Percentiles rank a stretch among this genome's conserved stretches.
These are phyloP conservation scores for Talaromyces sp. DNA, from an alignment of 2,329 filamentous ascomycete genomes.

Conservation along the genomic window DNA sequence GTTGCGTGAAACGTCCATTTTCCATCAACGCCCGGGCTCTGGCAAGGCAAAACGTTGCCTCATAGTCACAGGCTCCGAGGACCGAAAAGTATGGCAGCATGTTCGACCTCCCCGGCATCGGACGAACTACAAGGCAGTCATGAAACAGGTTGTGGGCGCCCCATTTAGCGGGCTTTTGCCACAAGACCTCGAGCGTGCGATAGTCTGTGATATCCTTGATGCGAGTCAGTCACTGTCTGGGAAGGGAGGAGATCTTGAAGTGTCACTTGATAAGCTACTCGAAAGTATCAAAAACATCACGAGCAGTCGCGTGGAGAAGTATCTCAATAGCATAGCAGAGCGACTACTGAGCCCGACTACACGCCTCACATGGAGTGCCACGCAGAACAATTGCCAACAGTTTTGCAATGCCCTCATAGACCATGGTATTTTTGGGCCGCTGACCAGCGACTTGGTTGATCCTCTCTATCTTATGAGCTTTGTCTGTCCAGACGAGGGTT, in stretches of 20 bases:
- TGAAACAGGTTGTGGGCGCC: slow-evolving; percentile 42
- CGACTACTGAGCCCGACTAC: slow-evolving; percentile 28
- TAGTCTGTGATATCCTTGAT: slow-evolving; percentile 25
- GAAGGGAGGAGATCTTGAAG: background rate
- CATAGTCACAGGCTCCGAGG: background rate
- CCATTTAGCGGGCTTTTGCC: slow-evolving; percentile 33
- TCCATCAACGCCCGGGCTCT: slow-evolving; percentile 7
- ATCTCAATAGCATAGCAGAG: slow-evolving; percentile 31
- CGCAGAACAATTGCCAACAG: slow-evolving; percentile 38
- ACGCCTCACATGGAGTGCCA: slow-evolving; percentile 31
- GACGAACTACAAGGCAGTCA: slow-evolving; percentile 34
- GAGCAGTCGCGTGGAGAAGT: slow-evolving; percentile 25
- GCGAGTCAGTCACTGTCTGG: slow-evolving; percentile 9
- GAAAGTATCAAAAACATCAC: slow-evolving; percentile 23
- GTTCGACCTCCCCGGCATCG: background rate
- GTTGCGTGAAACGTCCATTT: slow-evolving; percentile 17
- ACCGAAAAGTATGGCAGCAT: slow-evolving; percentile 19
- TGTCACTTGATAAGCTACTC: background rate
- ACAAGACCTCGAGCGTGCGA: slow-evolving; percentile 23
- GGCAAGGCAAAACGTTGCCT: slow-evolving; percentile 2
- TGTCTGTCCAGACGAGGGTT: slow-evolving; percentile 30
- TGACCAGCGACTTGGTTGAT: slow-evolving; percentile 22
- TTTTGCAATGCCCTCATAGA: slow-evolving; percentile 40
- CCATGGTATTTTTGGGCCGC: slow-evolving; percentile 29
- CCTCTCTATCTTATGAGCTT: slow-evolving; percentile 43